Percentiles rank a stretch among this genome's conserved stretches.
phyloP scores from a whole-genome alignment of 805 yeast genomes.

The Saturnispora bothae region DNA sequence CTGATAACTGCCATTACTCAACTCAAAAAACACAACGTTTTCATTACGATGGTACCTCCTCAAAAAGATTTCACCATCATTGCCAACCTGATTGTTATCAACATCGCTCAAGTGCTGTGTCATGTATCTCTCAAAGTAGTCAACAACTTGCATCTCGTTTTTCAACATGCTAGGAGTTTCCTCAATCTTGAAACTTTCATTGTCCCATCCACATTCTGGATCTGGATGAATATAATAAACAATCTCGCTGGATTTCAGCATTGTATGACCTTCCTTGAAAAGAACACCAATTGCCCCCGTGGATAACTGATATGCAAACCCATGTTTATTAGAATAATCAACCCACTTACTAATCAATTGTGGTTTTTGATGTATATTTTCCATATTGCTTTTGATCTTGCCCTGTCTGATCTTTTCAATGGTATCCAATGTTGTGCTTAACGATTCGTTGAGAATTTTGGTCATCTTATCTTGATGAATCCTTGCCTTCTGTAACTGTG shows the following conservation, averaged over 20 bases:
- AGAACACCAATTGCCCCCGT: constrained; percentile 85
- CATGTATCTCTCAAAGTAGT: constrained; percentile 88
- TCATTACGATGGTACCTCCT: constrained; percentile 74
- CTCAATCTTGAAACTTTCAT: constrained; percentile 34
- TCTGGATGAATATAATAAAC: constrained; percentile 53
- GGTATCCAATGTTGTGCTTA: constrained; percentile 21
- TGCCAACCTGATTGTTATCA: constrained; percentile 42
- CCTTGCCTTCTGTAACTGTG: constrained; percentile 21
- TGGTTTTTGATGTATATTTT: constrained; percentile 36
- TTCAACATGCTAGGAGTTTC: constrained; percentile 39
- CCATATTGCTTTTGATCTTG: constrained; percentile 9
- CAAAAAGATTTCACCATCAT: constrained; percentile 43
- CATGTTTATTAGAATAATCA: constrained; percentile 91
- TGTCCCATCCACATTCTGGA: constrained; percentile 42
- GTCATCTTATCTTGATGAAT: constrained; percentile 22
- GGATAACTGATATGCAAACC: constrained; percentile 85
- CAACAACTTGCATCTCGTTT: constrained; percentile 75
- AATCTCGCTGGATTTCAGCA: constrained; percentile 58
- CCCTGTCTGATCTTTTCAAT: constrained; percentile 22
- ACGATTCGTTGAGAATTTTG: constrained; percentile 19
- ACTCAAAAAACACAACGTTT: constrained; percentile 80
- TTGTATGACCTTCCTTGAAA: constrained; percentile 76
- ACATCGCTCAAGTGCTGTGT: constrained; percentile 77
- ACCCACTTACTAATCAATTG: constrained; percentile 91
- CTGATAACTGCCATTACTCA: constrained; percentile 87